Conservation (phyloP, 2,329 filamentous ascomycete genomes). For the Fusarium liriodendri region DNA sequence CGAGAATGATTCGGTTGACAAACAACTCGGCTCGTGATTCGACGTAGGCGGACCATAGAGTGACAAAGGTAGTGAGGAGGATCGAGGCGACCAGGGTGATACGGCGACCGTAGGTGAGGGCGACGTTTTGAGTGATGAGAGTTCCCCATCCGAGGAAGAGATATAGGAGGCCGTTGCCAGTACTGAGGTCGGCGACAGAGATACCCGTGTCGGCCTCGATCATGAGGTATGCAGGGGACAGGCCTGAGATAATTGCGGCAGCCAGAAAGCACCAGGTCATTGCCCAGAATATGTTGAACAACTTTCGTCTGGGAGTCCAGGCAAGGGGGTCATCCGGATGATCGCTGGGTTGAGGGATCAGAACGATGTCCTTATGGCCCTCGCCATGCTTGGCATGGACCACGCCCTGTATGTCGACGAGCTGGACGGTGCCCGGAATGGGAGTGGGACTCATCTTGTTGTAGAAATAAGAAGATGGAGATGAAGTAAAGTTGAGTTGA, state of each 20-base stretch:
- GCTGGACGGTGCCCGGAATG: slow-evolving; percentile 35
- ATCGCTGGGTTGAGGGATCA: slow-evolving; percentile 37
- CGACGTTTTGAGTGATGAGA: not conserved
- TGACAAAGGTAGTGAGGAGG: slow-evolving; percentile 26
- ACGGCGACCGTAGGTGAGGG: not conserved
- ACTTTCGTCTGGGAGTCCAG: slow-evolving; percentile 33
- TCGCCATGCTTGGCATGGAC: slow-evolving; percentile 33
- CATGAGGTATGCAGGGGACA: slow-evolving; percentile 40
- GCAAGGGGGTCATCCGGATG: slow-evolving; percentile 39
- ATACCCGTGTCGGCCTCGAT: slow-evolving; percentile 41
- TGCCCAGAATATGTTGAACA: slow-evolving; percentile 33
- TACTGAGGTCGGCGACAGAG: slow-evolving; percentile 38
- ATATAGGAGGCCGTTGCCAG: not conserved
- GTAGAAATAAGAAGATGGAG: not conserved
- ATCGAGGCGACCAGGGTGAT: slow-evolving; percentile 17
- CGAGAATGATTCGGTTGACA: slow-evolving; percentile 37
- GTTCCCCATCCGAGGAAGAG: not conserved
- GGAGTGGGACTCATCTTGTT: not conserved
- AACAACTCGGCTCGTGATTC: slow-evolving; percentile 37
- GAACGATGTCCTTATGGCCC: slow-evolving; percentile 26
- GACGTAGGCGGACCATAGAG: slow-evolving; percentile 37
- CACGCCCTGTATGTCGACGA: slow-evolving; percentile 29
- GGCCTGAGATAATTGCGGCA: slow-evolving; percentile 36
- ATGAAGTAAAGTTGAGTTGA: not conserved
- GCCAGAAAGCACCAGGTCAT: slow-evolving; percentile 43